Conservation (phyloP, 2,329 filamentous ascomycete species). For the Metarhizium rileyi region DNA sequence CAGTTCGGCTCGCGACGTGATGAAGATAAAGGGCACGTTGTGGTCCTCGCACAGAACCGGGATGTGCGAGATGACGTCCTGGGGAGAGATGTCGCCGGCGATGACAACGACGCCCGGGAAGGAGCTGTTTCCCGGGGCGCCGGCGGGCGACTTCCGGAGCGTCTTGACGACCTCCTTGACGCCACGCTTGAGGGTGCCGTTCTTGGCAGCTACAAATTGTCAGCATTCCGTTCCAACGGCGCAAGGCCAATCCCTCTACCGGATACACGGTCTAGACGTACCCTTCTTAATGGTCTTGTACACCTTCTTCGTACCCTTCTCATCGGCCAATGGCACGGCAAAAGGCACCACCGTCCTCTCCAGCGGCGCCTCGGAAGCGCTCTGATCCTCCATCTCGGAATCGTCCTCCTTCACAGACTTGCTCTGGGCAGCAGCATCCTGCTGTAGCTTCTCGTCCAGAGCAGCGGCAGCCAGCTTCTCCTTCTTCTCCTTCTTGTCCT, state of each 20-base stretch:
- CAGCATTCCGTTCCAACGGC: background rate
- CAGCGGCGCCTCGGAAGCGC: constrained; percentile 30
- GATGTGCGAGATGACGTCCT: constrained; percentile 97
- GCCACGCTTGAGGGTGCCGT: constrained; percentile 91
- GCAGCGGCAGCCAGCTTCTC: constrained; percentile 58
- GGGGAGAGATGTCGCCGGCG: constrained; percentile 93
- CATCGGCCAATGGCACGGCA: constrained; percentile 69
- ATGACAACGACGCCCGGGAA: constrained; percentile 77
- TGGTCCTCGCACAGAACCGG: constrained; percentile 98
- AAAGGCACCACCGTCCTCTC: constrained; percentile 67
- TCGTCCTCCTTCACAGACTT: constrained; percentile 32
- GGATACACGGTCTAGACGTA: too few species aligned
- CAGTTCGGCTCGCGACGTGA: constrained; percentile 84
- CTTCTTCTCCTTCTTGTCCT: constrained; percentile 58
- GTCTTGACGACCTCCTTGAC: constrained; percentile 99
- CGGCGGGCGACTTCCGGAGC: constrained; percentile 78
- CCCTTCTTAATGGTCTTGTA: constrained; percentile 48
- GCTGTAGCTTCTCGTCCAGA: constrained; percentile 55
- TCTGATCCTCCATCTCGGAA: constrained; percentile 36
- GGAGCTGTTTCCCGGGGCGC: constrained; percentile 52
- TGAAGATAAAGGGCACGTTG: constrained; percentile 93
- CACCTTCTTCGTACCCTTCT: constrained; percentile 60
- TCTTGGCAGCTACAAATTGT: constrained; percentile 65
- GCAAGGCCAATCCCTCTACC: constrained; percentile 5
- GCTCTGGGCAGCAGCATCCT: constrained; percentile 37